Percentiles rank a stretch among this genome's conserved stretches.
Evolutionary conservation across 176 grass and related monocot species (phyloP).

Genomic region (Tillandsia fasciculata): DNA sequence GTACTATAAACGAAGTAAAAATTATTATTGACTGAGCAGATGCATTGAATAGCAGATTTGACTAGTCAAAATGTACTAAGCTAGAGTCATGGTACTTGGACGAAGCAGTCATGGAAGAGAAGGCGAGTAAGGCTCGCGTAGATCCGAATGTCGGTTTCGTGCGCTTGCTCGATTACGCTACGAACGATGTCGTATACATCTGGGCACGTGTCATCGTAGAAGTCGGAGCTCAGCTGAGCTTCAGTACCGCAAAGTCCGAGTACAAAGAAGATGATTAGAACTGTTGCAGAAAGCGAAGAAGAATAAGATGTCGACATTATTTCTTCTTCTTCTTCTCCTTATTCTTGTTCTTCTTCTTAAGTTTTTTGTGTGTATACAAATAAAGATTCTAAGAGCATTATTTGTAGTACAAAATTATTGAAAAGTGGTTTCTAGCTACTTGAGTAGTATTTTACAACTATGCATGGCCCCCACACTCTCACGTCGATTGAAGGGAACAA

Average conservation of each 20-base stretch:
- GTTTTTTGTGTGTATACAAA: background rate
- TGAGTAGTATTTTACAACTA: too few relatives aligned
- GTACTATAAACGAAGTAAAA: too few relatives aligned
- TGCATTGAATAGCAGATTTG: too few relatives aligned
- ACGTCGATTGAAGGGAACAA: too few relatives aligned
- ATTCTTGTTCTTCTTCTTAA: background rate
- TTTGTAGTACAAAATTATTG: too few relatives aligned
- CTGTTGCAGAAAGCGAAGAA: background rate
- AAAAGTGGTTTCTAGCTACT: too few relatives aligned
- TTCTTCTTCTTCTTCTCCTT: background rate
- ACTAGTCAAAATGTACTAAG: too few relatives aligned
- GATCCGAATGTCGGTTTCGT: constrained; percentile 46
- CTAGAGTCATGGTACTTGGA: constrained; percentile 24
- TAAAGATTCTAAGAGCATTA: background rate
- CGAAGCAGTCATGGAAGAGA: constrained; percentile 94
- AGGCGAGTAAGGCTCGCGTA: constrained; percentile 63
- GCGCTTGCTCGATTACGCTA: constrained; percentile 37
- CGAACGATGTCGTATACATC: constrained; percentile 46
- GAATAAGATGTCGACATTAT: background rate
- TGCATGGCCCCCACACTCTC: too few relatives aligned
- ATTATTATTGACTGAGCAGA: too few relatives aligned
- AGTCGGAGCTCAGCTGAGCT: constrained; percentile 37
- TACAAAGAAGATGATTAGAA: background rate
- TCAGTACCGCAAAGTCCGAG: background rate
- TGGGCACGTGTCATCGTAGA: constrained; percentile 52